Evolutionary conservation across 2,329 filamentous ascomycete genomes (phyloP).

Genomic region (Fusarium poae): DNA sequence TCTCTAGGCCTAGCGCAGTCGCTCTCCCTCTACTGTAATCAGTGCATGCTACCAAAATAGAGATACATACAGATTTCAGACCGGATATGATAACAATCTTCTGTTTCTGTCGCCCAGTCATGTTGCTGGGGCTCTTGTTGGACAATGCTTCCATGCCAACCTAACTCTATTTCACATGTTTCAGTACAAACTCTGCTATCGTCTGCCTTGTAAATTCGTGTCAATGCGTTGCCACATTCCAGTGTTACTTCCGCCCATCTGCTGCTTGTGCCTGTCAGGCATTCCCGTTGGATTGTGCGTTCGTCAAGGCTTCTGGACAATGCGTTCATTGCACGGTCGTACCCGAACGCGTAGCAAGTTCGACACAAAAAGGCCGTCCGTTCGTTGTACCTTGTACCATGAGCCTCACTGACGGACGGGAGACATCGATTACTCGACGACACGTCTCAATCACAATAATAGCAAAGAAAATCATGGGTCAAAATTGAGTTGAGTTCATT

Average conservation of each 20-base stretch:
- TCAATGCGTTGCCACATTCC: conserved; percentile 7
- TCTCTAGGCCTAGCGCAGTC: conserved; percentile 19
- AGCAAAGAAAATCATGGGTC: background rate
- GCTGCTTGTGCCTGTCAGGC: background rate
- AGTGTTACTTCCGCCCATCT: background rate
- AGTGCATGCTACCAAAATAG: background rate
- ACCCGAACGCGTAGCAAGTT: background rate
- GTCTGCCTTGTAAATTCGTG: conserved; percentile 6
- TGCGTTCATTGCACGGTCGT: background rate
- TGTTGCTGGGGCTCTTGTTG: background rate
- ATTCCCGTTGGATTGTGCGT: conserved; percentile 6
- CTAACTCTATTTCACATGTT: conserved; percentile 6
- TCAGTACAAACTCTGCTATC: conserved; percentile 3
- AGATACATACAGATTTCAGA: background rate
- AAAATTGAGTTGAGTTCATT: background rate
- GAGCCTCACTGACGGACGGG: background rate
- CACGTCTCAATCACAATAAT: background rate
- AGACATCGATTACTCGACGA: background rate
- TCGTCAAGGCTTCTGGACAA: background rate
- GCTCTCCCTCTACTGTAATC: background rate
- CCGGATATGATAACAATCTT: background rate
- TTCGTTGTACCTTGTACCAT: background rate
- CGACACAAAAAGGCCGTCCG: background rate
- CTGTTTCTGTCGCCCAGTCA: background rate
- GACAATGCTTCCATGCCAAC: conserved; percentile 1